Evolutionary conservation across 768 basidiomycete genomes (phyloP), one percentile per base, ranked within the genome.

Genomic region (Pisolithus tinctorius): DNA sequence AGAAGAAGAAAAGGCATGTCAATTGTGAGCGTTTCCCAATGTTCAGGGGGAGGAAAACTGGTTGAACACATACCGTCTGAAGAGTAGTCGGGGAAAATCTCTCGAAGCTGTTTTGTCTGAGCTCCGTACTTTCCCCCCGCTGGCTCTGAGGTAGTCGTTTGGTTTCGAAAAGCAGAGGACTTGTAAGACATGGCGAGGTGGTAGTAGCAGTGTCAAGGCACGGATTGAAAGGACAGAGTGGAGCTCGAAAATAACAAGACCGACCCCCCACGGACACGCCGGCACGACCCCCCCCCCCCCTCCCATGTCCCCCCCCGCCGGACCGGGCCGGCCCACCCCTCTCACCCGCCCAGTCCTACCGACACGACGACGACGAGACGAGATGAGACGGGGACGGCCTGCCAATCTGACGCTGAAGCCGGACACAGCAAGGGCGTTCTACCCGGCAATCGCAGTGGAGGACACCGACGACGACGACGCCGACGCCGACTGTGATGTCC

Each of bases 41-140:
- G 48, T 48, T 64, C 59, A 53, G 62, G 58, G 68, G 40, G 43
- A 43, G 51, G n/a, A 50, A 48, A 31, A 29, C 29, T 37, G 53
- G 52, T 45, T 44, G 49, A 46, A 41, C 51, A 48, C 31, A 41
- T 30, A 83, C 88, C 88, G 60, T 89, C 86, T 57, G 71, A 73
- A 60, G 85, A 78, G 80, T 80, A 90, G 58, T 61, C 53, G 4
- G 88, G 81, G 60, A 88, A 91, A 53, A 78, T 64, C 62, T 90
- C 89, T 65, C 83, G 79, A 6, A 92, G 80, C 45, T 81, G 78
- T 27, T 71, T 68, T 8, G 81, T 78, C 58, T 88, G 72, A 0
- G 69, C 16, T 47, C 76, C 77, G 60, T 74, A 82, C 62, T 79
- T 82, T 52, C 65, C 60, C 51, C 69, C 61, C 37, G 26, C 8